These are phyloP conservation scores for Auriscalpium vulgare DNA, from an alignment of 768 basidiomycete genomes.

Conservation along the genomic window DNA sequence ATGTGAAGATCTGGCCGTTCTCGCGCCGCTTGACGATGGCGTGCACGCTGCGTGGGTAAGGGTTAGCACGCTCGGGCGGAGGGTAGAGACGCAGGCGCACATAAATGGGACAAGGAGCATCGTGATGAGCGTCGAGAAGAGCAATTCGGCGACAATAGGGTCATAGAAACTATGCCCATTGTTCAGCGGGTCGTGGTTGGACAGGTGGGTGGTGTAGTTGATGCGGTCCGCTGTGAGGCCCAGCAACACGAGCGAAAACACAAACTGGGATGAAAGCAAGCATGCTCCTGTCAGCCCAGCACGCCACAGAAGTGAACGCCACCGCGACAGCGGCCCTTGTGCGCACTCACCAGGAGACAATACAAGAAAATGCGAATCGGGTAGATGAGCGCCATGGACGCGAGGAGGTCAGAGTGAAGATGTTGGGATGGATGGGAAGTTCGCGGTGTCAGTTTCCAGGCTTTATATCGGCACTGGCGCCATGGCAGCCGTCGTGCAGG, in stretches of 20 bases:
- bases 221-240: slow-evolving; percentile 53
- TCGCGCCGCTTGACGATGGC: slow-evolving; percentile 48
- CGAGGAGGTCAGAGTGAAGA: neutral
- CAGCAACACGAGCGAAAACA: slow-evolving; percentile 49
- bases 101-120: slow-evolving; percentile 45
- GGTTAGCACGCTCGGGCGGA: neutral
- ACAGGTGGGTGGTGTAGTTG: slow-evolving; percentile 54
- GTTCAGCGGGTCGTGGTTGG: slow-evolving; percentile 47
- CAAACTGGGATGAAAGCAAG: slow-evolving; percentile 28
- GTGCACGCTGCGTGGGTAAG: slow-evolving; percentile 38
- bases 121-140: slow-evolving; percentile 53
- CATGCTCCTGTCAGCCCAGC: neutral
- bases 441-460: neutral
- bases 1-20: slow-evolving; percentile 47
- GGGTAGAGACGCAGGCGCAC: neutral
- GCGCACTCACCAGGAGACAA: slow-evolving; percentile 29
- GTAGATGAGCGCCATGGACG: neutral
- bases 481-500: neutral
- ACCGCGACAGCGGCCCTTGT: neutral
- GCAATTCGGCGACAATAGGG: slow-evolving; percentile 60
- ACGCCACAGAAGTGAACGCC: neutral
- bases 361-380: slow-evolving; percentile 33
- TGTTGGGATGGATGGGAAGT: neutral
- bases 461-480: slow-evolving; percentile 1
- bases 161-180: slow-evolving; percentile 54